Evolutionary conservation across 2,329 filamentous ascomycete genomes (phyloP), one percentile per base, ranked within the genome.

Genomic region (Cryphonectria nitschkei): DNA sequence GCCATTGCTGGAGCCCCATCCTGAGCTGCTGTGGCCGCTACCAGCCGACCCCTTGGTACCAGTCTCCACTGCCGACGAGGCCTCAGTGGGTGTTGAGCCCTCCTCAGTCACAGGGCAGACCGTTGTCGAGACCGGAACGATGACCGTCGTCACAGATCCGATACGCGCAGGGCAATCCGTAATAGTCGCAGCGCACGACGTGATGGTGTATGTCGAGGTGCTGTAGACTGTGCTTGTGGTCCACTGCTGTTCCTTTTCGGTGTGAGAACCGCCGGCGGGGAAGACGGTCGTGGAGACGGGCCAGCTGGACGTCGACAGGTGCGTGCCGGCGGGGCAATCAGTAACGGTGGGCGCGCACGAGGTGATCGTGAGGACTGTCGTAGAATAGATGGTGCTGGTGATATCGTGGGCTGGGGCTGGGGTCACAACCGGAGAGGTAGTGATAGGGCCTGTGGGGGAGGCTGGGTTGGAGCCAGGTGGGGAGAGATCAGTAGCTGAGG

Each of bases 141-240:
- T 78, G 73, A 82, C 78, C 3, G 83, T 84, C 22, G 79, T 81
- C 50, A 83, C 78, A 46, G 79, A 75, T 56, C 78, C 77, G 50
- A 77, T 75, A 46, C 76, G 76, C 1, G 73, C 77, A 14, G 82
- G 81, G 75, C 81, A 83, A 79, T 82, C 76, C 46, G 75, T 77
- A 3, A 83, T 78, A 22, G 76, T 76, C 22, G 86, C 81, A 64
- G 82, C 83, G 78, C 87, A 89, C 56, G 84, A 85, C 76, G 85
- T 88, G 78, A 89, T 82, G 74, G 87, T 90, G 73, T 86, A 82
- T 73, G 88, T 76, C 19, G 74, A 74, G 26, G 81, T 83, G 66
- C 79, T 79, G 76, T 78, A 83, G 67, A 84, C 77, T n/a, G 80
- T 81, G 68, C 80, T 82, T 39, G 80, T 82, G 41, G 75, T 76